Conservation (phyloP, 2,329 filamentous ascomycete species). For the Eutypa lata region DNA sequence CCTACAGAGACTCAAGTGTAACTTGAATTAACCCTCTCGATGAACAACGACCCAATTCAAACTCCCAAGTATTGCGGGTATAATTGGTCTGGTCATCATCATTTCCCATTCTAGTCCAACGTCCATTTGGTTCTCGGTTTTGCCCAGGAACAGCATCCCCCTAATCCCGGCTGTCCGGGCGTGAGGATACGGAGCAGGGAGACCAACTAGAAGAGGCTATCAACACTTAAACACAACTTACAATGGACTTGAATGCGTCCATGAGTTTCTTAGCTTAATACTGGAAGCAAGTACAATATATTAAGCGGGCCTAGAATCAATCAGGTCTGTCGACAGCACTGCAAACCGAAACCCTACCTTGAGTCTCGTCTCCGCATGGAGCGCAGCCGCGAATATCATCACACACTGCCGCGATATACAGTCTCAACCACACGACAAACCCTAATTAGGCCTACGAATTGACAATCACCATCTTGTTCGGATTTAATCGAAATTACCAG, state of each 20-base stretch:
- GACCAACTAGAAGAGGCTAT: not conserved
- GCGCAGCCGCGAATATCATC: not conserved
- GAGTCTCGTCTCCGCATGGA: not conserved
- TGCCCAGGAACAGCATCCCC: not conserved
- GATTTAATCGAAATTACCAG: not conserved
- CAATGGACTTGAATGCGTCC: not conserved
- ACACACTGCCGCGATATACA: not conserved
- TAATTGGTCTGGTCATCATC: not conserved
- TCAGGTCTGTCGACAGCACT: not conserved
- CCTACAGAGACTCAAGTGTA: not conserved
- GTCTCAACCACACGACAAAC: not conserved
- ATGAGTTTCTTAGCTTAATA: not conserved
- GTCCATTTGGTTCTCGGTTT: not conserved
- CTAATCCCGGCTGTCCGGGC: no score
- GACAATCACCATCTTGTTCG: not conserved
- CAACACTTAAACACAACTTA: not conserved
- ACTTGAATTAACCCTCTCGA: not conserved
- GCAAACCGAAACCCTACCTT: not conserved
- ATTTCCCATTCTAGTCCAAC: not conserved
- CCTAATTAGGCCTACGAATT: not conserved
- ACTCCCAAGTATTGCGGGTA: not conserved
- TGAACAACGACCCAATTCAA: not conserved
- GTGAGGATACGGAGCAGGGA: no score
- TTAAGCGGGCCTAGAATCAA: not conserved
- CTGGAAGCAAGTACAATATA: not conserved